phyloP scores from a whole-genome alignment of 1,139 yeast genomes.

The Kodamaea anthophila region DNA sequence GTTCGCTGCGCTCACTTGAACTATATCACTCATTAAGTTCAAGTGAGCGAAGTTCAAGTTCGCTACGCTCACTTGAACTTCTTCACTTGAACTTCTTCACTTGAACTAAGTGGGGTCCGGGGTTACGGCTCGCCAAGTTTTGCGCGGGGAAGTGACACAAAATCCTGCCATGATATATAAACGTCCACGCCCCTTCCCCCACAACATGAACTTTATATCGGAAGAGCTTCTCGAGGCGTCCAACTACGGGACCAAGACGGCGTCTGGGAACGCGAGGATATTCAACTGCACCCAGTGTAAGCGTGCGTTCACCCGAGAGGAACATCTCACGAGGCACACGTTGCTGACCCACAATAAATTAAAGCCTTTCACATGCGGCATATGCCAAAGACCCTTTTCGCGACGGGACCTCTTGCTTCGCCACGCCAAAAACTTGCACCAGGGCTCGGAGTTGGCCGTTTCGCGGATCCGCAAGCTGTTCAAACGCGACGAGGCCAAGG shows the following conservation, averaged over 20 bases:
- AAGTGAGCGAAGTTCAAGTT: too few species aligned
- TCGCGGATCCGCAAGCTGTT: constrained; percentile 38
- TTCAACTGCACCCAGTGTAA: constrained; percentile 39
- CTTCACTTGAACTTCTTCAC: too few species aligned
- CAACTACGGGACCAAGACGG: constrained; percentile 39
- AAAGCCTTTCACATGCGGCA: constrained; percentile 36
- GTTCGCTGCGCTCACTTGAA: too few species aligned
- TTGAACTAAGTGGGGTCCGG: too few species aligned
- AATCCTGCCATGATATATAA: too few species aligned
- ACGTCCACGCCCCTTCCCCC: constrained; percentile 1
- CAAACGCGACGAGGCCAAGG: constrained; percentile 19
- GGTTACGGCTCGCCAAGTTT: too few species aligned
- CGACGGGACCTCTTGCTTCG: constrained; percentile 26
- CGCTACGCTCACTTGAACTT: too few species aligned
- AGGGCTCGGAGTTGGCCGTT: constrained; percentile 35
- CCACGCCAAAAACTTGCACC: constrained; percentile 29
- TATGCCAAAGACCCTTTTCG: constrained; percentile 25
- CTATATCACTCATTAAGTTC: too few species aligned
- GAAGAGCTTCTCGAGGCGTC: constrained; percentile 8
- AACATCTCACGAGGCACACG: constrained; percentile 42
- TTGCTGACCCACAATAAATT: constrained; percentile 42
- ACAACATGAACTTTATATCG: constrained; percentile 5
- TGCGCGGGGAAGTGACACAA: constrained; percentile 16
- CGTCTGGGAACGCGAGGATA: constrained; percentile 40
- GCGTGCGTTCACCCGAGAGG: constrained; percentile 45